Evolutionary conservation across 2,329 filamentous ascomycete genomes (phyloP), one percentile per base, ranked within the genome.

Genomic region (Colletotrichum australisinense): DNA sequence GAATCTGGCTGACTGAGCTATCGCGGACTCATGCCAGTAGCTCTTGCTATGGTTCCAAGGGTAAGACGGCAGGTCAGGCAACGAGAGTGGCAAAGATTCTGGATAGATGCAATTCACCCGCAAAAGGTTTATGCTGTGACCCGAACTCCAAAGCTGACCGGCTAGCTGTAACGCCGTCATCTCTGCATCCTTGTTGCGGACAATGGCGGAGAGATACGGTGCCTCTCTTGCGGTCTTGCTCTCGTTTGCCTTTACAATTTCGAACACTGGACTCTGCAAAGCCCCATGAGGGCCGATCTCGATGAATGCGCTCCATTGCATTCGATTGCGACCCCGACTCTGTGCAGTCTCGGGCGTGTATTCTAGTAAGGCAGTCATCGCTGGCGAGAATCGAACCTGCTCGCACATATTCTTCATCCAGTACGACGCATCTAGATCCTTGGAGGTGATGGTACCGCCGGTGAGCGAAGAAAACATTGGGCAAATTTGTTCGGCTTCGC

Each of bases 191-290:
- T 76, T 22, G 69, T 64, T 0, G 83, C 77, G 2, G 80, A 28
- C 5, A 7, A 71, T 24, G 4, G 28, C 63, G 9, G 80, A 80
- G 0, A 75, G 71, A 72, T 85, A 85, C 0, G 79, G 78, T 3
- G 63, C 63, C 19, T 71, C 63, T 2, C 63, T 71, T 0, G 81
- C 62, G 0, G 69, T 24, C 3, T 66, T 52, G 19, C 68, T 80
- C 35, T 84, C 83, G 12, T 85, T 81, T 0, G 78, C 78, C 74
- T 86, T 86, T 22, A 87, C 77, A 19, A 87, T 83, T 35, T 86
- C 80, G 2, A 72, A 77, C 0, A 81, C 74, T 0, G 86, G 86
- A 0, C 82, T 82, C 52, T 83, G 81, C 1, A 88, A 79, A 0
- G 85, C 83, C 0, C 84, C 79, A 49, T 84, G 81, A 1, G 83